Evolutionary conservation across 2,329 filamentous ascomycete species (phyloP), one percentile per base, ranked within the genome.

Genomic region (Pseudogymnoascus sp.): DNA sequence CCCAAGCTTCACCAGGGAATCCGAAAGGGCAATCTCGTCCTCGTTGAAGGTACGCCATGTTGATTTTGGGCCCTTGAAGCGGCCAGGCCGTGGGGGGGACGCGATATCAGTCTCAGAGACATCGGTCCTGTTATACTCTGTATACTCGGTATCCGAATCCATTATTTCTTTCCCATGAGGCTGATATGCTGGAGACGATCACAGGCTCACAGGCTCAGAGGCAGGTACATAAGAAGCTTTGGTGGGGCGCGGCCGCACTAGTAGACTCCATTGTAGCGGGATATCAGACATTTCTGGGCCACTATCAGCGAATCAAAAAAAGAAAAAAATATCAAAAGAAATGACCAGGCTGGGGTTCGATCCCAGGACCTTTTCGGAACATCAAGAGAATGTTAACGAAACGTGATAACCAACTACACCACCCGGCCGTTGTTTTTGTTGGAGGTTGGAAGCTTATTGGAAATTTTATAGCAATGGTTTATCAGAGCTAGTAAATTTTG

Each of bases 31-130:
- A 12, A 87, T 81, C 63, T 92, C 89, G 33, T 81, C 75, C 59
- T 78, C 76, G 1, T 87, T 90, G 62, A 84, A 76, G 8, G 74
- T 69, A 61, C 77, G 78, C 90, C 92, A 96, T 66, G 86, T 87
- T 35, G 81, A 82, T 13, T 81, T 74, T 1, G 81, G 74, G 0
- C 91, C 90, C n/a, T 73, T 77, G 80, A 88, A 95, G 64, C 85
- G 85, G 71, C 94, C 94, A 8, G 86, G 86, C 1, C 88, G 82
- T 52, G 75, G 9, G 4, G 48, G 48, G 33, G 27, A 55, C 9
- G 48, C n/a, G 29, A 55, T 55, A 55, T 55, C 48, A n/a, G 48
- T 55, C 33, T 55, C 48, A 33, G 48, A 55, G n/a, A 55, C 48
- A 13, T 55, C 48, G 1, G 48, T 55, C 29, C 29, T 55, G 9